phyloP scores from a whole-genome alignment of 306 rosid genomes.

The Ammopiptanthus mongolicus region DNA sequence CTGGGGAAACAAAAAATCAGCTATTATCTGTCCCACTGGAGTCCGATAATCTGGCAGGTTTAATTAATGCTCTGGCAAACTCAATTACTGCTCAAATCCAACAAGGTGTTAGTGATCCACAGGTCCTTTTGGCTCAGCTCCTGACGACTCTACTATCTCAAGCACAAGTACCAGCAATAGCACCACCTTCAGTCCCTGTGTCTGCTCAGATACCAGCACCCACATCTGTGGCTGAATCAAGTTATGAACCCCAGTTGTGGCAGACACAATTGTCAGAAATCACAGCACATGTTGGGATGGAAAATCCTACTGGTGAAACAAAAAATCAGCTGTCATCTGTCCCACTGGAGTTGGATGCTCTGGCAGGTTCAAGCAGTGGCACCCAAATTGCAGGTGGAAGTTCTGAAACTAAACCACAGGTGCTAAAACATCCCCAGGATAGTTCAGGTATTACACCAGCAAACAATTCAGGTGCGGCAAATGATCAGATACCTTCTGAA shows the following conservation, averaged over 20 bases:
- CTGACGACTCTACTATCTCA: conserved; percentile 38
- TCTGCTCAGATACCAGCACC: conserved; percentile 17
- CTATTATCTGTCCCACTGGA: neutral
- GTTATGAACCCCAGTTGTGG: conserved; percentile 4
- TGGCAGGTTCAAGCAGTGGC: conserved; percentile 1
- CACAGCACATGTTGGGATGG: neutral
- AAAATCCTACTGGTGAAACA: conserved; percentile 7
- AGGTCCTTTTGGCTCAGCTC: conserved; percentile 46
- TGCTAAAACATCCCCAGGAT: neutral
- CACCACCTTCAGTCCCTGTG: conserved; percentile 5
- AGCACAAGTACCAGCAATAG: conserved; percentile 27
- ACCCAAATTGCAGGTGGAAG: conserved; percentile 21
- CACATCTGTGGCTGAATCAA: conserved; percentile 3
- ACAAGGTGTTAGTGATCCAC: conserved; percentile 42
- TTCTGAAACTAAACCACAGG: conserved; percentile 17
- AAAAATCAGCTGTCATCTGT: neutral
- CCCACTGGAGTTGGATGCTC: neutral
- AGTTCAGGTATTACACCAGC: neutral
- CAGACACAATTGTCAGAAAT: conserved; percentile 10
- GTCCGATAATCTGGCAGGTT: neutral
- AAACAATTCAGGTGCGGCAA: conserved; percentile 4
- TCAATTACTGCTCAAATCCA: conserved; percentile 26
- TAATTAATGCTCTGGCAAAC: conserved; percentile 9
- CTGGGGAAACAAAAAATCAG: conserved; percentile 10
- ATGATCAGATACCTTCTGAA: conserved; percentile 7